Evolutionary conservation across 2,329 filamentous ascomycete genomes (phyloP).

Genomic region (Trichoderma koningii): DNA sequence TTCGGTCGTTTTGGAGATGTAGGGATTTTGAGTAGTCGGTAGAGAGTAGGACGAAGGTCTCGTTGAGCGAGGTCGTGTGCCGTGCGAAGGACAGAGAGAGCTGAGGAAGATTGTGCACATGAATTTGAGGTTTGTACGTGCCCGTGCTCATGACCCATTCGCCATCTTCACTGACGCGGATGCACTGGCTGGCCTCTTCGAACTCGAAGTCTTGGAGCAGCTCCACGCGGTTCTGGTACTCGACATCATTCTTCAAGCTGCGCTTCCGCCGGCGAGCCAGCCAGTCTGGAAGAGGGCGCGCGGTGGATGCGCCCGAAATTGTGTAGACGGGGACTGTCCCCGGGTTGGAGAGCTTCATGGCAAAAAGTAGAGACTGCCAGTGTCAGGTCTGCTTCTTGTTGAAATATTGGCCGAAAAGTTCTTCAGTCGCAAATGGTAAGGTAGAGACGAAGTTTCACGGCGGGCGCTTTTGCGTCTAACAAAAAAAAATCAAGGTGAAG

Average conservation of each 20-base stretch:
- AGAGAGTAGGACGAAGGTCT: conserved; percentile 85
- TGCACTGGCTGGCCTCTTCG: conserved; percentile 88
- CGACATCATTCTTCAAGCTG: conserved; percentile 86
- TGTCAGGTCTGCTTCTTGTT: not conserved
- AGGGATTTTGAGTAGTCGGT: conserved; percentile 92
- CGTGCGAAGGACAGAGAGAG: conserved; percentile 90
- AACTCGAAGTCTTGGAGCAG: conserved; percentile 97
- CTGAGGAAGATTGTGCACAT: conserved; percentile 92
- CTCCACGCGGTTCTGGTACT: conserved; percentile 92
- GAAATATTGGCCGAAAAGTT: not conserved
- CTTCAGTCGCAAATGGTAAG: conserved; percentile 5
- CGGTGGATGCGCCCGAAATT: conserved; percentile 85
- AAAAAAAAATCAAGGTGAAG: conserved; percentile 31
- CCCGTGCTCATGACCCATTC: conserved; percentile 97
- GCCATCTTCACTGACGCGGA: conserved; percentile 90
- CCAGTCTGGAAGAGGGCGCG: conserved; percentile 91
- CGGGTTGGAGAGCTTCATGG: conserved; percentile 80
- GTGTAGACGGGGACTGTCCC: conserved; percentile 90
- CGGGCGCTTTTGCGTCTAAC: conserved; percentile 2
- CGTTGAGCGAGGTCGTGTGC: conserved; percentile 89
- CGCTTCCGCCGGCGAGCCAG: conserved; percentile 85
- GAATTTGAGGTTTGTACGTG: conserved; percentile 70
- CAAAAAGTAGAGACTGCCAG: not conserved
- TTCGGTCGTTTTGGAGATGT: conserved; percentile 88
- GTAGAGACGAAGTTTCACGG: not conserved